Evolutionary conservation across 2,329 filamentous ascomycete genomes (phyloP), one percentile per base, ranked within the genome.

Genomic region (Helotiales sp.): DNA sequence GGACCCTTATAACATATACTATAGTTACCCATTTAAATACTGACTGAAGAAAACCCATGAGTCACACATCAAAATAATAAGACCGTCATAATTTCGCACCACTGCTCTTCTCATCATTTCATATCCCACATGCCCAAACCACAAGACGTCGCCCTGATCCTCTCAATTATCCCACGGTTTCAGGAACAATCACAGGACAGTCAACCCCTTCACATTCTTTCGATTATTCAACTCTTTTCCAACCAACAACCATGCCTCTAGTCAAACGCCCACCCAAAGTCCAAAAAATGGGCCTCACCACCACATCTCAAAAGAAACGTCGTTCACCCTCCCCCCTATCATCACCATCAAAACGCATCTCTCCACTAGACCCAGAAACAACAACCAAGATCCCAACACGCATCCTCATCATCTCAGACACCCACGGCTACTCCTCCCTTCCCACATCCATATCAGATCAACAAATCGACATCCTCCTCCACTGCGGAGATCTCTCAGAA

Each of bases 401-500:
- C 2, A 22, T 49, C 27, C 46, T 33, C 12, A 22, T 51, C 22
- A 17, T 51, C 15, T 51, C 48, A 10, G 48, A 51, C 30, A 36
- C 48, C 15, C 48, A 51, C 22, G 48, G 48, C 6, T 3, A 36
- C 15, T 36, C 48, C 15, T 13, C 5, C 2, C 48, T 51, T 2
- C 22, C 48, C 48, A 36, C 25, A 48, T 8, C n/a, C 13, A 4
- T 27, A 2, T 3, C 3, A 5, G 25, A 51, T 10, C 7, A 25
- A 2, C 29, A 7, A 1, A 33, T 51, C 19, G 71, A 75, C 52
- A 66, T 76, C 15, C 60, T 73, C 3, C 65, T 76, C 8, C 70
- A 75, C 51, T 73, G 70, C 50, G 73, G 72, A 13, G 71, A 75
- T 54, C 58, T 75, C 73, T 71, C 0, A 66, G 70, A 46, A 62